phyloP scores from a whole-genome alignment of 257 asterid species.

The Nicotiana sylvestris region DNA sequence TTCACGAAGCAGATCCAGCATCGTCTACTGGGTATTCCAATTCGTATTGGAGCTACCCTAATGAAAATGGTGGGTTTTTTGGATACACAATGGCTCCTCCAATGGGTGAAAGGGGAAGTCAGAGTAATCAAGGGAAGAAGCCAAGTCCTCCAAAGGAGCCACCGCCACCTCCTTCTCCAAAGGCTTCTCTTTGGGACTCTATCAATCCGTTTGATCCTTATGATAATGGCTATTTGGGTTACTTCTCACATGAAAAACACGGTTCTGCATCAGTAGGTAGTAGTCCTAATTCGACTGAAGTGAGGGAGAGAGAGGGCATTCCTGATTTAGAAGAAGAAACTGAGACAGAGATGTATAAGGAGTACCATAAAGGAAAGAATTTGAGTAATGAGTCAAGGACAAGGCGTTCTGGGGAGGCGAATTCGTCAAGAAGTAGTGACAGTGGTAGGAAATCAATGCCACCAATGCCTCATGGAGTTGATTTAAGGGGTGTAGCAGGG shows the following conservation, averaged over 20 bases:
- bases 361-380: slow-evolving; percentile 32
- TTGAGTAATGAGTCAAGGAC: slow-evolving; percentile 26
- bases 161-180: slow-evolving; percentile 91
- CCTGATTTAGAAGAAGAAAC: slow-evolving; percentile 98
- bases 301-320: slow-evolving; percentile 94
- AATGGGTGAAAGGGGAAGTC: slow-evolving; percentile 12
- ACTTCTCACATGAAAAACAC: slow-evolving; percentile 32
- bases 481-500: slow-evolving; percentile 6
- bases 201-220: slow-evolving; percentile 62
- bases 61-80: slow-evolving; percentile 40
- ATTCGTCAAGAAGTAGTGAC: slow-evolving; percentile 14
- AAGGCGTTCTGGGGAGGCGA: slow-evolving; percentile 32
- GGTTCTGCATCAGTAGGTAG: slow-evolving; percentile 50
- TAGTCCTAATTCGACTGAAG: slow-evolving; percentile 90
- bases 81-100: slow-evolving; percentile 31
- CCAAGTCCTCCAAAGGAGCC: slow-evolving; percentile 42
- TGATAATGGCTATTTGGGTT: slow-evolving; percentile 39
- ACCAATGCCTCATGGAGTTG: slow-evolving; percentile 3
- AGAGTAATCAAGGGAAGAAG: slow-evolving; percentile 28
- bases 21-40: slow-evolving; percentile 55
- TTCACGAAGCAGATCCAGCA: slow-evolving; percentile 58
- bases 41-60: slow-evolving; percentile 43
- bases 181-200: slow-evolving; percentile 77
- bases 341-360: slow-evolving; percentile 57
- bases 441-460: slow-evolving; percentile 8